Percentiles rank a stretch among this genome's conserved stretches.
Conservation (phyloP, 2,329 filamentous ascomycete genomes). For the Botrytis galanthina region DNA sequence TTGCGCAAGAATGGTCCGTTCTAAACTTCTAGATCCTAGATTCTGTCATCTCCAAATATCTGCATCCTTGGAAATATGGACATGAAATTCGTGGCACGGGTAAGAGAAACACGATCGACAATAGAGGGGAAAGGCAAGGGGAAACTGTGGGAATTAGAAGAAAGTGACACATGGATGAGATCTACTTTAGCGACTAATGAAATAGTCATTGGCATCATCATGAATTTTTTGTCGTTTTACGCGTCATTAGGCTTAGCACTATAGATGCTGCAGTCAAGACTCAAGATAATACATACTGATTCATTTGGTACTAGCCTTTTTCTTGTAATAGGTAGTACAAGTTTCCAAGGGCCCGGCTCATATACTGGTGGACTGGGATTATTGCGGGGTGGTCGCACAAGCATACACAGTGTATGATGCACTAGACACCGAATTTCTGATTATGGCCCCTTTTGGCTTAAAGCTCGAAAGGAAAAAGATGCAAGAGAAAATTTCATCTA, state of each 20-base stretch:
- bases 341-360: slow-evolving; percentile 21
- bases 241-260: slow-evolving; percentile 19
- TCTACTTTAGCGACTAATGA: slow-evolving; percentile 1
- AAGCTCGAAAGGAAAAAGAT: neutral
- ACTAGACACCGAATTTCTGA: neutral
- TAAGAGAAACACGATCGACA: slow-evolving; percentile 20
- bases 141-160: neutral
- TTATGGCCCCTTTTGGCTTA: neutral
- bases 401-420: neutral
- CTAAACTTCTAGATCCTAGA: slow-evolving; percentile 12
- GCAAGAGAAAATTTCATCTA: neutral
- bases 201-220: neutral
- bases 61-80: slow-evolving; percentile 4
- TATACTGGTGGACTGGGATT: slow-evolving; percentile 17
- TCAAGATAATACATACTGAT: too few relatives aligned
- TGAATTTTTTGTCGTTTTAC: slow-evolving; percentile 8
- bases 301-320: neutral
- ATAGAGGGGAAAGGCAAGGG: slow-evolving; percentile 13
- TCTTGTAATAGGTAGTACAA: neutral
- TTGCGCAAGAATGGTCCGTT: slow-evolving; percentile 1
- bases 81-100: slow-evolving; percentile 16
- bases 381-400: slow-evolving; percentile 22
- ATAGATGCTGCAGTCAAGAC: neutral
- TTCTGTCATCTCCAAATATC: slow-evolving; percentile 14
- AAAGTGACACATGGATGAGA: slow-evolving; percentile 10